Evolutionary conservation across 208 protist genomes (phyloP).

Genomic region (Trypanosoma boissoni): DNA sequence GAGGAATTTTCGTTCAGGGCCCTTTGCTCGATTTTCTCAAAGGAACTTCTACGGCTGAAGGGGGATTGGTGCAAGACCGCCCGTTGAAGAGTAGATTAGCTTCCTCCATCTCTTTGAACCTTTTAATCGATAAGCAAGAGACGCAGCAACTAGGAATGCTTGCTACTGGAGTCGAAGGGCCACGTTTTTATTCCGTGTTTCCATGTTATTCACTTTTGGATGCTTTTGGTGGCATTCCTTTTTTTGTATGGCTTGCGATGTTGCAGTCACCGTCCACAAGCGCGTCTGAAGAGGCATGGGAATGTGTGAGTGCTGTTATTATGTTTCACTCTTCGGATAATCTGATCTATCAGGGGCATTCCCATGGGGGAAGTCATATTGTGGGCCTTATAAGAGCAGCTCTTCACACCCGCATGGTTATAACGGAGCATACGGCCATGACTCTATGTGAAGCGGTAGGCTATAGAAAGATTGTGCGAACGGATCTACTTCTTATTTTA

Average conservation of each 20-base stretch:
- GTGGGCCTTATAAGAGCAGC: slow-evolving; percentile 14
- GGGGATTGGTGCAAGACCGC: background rate
- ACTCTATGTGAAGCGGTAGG: slow-evolving; percentile 21
- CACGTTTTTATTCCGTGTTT: slow-evolving; percentile 22
- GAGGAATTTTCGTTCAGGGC: slow-evolving; percentile 4
- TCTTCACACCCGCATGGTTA: slow-evolving; percentile 15
- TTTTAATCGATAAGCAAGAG: slow-evolving; percentile 1
- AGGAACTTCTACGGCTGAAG: background rate
- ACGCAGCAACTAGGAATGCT: background rate
- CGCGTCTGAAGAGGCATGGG: slow-evolving; percentile 21
- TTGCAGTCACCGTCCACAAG: slow-evolving; percentile 14
- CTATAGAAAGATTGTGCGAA: slow-evolving; percentile 12
- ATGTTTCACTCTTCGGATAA: slow-evolving; percentile 8
- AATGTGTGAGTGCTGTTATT: slow-evolving; percentile 20
- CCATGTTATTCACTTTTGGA: slow-evolving; percentile 29
- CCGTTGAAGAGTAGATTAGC: background rate
- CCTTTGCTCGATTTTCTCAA: background rate
- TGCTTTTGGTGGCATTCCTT: slow-evolving; percentile 25
- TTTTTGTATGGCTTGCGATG: slow-evolving; percentile 26
- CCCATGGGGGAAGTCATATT: slow-evolving; percentile 11
- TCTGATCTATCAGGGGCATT: slow-evolving; percentile 7
- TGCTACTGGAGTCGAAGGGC: slow-evolving; percentile 11
- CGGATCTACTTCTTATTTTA: slow-evolving; percentile 29
- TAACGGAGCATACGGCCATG: slow-evolving; percentile 18
- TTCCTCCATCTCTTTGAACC: slow-evolving; percentile 7